phyloP scores from a whole-genome alignment of 805 yeast species.

The Ogataea dorogensis region DNA sequence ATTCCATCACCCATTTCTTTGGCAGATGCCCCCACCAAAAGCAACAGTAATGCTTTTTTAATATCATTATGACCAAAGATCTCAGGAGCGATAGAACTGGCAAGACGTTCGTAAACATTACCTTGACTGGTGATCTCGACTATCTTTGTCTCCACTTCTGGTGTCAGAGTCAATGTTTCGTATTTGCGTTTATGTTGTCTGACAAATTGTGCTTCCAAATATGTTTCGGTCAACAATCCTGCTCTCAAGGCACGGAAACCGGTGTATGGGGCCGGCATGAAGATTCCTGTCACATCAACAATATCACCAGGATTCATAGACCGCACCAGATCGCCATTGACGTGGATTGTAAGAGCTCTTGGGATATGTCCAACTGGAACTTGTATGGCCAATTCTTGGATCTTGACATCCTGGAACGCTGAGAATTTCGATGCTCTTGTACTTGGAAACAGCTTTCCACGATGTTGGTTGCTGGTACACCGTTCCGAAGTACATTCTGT shows the following conservation, averaged over 20 bases:
- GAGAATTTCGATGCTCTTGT: conserved; percentile 95
- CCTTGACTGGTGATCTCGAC: conserved; percentile 56
- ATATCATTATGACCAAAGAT: conserved; percentile 93
- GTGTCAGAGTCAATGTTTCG: conserved; percentile 58
- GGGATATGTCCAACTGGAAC: conserved; percentile 99
- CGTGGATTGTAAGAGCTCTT: conserved; percentile 76
- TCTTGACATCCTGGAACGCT: conserved; percentile 91
- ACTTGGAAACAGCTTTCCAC: conserved; percentile 87
- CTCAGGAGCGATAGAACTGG: conserved; percentile 95
- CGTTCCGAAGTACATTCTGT: conserved; percentile 79
- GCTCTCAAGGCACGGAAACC: conserved; percentile 92
- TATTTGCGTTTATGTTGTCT: conserved; percentile 88
- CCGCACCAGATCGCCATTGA: conserved; percentile 90
- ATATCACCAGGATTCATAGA: conserved; percentile 89
- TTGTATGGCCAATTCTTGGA: conserved; percentile 93
- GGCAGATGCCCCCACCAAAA: conserved; percentile 93
- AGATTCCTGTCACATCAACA: conserved; percentile 90
- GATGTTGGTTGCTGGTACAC: conserved; percentile 74
- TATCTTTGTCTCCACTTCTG: conserved; percentile 56
- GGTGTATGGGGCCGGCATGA: conserved; percentile 91
- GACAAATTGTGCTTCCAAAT: conserved; percentile 81
- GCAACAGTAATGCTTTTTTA: conserved; percentile 80
- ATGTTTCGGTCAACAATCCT: conserved; percentile 92
- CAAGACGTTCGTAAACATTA: conserved; percentile 72
- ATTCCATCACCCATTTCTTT: conserved; percentile 95